These are phyloP conservation scores for Daldinia decipiens DNA, from an alignment of 495 filamentous ascomycete genomes.

Conservation along the genomic window DNA sequence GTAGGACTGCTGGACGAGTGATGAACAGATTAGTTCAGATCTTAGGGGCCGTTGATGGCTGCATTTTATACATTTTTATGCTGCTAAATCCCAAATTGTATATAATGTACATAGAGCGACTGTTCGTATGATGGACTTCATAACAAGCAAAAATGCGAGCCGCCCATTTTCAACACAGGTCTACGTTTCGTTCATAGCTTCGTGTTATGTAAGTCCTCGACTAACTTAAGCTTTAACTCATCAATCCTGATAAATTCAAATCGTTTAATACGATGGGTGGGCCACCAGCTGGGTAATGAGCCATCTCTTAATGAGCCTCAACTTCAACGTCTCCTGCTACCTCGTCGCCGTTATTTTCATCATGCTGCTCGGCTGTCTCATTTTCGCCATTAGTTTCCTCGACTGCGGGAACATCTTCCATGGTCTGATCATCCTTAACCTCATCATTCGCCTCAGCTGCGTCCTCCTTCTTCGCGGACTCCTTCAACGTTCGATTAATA, in stretches of 20 bases:
- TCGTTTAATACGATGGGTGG: not conserved
- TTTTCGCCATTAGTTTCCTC: slow-evolving; percentile 30
- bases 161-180: not conserved
- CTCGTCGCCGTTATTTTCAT: slow-evolving; percentile 2
- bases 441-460: slow-evolving; percentile 42
- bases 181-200: not conserved
- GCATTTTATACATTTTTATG: slow-evolving; percentile 7
- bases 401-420: slow-evolving; percentile 28
- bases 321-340: not conserved
- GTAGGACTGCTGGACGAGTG: slow-evolving; percentile 73
- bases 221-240: not conserved
- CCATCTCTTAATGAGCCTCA: slow-evolving; percentile 2
- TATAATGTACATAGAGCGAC: slow-evolving; percentile 24
- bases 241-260: not conserved
- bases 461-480: slow-evolving; percentile 47
- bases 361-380: slow-evolving; percentile 9
- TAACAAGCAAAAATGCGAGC: not conserved
- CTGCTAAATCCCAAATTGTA: slow-evolving; percentile 5
- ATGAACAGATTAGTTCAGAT: not conserved
- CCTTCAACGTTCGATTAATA: slow-evolving; percentile 65
- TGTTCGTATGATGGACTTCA: not conserved
- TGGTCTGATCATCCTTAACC: slow-evolving; percentile 34
- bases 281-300: not conserved
- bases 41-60: not conserved
- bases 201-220: not conserved